Evolutionary conservation across 1,139 yeast genomes (phyloP).

Genomic region (Debaryomyces coudertii): DNA sequence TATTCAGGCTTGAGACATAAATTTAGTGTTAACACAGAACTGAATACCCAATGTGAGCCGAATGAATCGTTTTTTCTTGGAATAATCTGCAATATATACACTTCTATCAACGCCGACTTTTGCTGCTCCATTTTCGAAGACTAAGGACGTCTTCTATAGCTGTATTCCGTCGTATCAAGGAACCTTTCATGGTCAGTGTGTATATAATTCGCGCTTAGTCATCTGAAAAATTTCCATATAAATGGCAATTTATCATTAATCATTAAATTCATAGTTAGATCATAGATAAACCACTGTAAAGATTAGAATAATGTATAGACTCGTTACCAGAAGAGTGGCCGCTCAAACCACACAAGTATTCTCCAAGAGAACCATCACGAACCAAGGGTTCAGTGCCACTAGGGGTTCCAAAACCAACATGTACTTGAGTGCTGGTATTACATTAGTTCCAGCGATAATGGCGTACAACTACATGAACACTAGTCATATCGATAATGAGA

Average conservation of each 20-base stretch:
- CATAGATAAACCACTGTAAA: background rate
- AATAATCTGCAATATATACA: too few relatives aligned
- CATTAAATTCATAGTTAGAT: background rate
- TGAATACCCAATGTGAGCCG: too few relatives aligned
- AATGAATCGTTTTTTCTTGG: too few relatives aligned
- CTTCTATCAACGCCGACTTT: too few relatives aligned
- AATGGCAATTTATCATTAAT: background rate
- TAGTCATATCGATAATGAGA: constrained; percentile 15
- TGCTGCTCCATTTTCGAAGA: too few relatives aligned
- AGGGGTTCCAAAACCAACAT: constrained; percentile 1
- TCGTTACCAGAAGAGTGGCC: constrained; percentile 10
- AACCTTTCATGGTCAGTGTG: constrained; percentile 1
- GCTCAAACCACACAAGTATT: constrained; percentile 8
- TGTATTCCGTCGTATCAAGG: background rate
- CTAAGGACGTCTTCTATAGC: background rate
- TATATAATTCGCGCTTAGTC: constrained; percentile 11
- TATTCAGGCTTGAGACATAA: too few relatives aligned
- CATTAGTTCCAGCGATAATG: constrained; percentile 12
- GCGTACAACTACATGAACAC: constrained; percentile 11
- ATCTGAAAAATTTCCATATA: constrained; percentile 14
- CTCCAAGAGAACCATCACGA: constrained; percentile 8
- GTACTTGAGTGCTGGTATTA: constrained; percentile 12
- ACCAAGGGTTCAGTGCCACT: constrained; percentile 4
- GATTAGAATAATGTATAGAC: constrained; percentile 13
- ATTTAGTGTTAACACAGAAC: too few relatives aligned